phyloP scores from a whole-genome alignment of 1,139 yeast species.

The Lodderomyces metapsilosis region DNA sequence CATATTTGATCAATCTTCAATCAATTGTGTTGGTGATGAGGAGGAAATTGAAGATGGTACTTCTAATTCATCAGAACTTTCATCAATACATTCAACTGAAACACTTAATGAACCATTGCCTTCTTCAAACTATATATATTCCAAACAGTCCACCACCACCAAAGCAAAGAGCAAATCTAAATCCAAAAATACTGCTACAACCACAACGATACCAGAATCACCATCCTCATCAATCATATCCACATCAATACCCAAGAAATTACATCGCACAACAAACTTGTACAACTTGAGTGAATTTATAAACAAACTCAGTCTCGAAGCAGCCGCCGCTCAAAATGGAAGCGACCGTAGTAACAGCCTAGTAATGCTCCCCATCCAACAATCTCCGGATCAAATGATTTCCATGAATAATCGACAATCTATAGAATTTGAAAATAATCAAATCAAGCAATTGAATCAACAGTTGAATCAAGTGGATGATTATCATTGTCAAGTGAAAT shows the following conservation, averaged over 20 bases:
- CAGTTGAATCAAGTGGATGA: conserved; percentile 14
- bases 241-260: conserved; percentile 10
- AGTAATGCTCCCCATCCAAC: neutral
- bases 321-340: conserved; percentile 6
- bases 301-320: conserved; percentile 17
- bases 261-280: conserved; percentile 25
- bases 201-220: neutral
- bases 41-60: conserved; percentile 2
- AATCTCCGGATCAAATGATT: conserved; percentile 9
- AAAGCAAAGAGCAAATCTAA: neutral
- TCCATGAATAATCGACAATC: conserved; percentile 27
- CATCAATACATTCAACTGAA: conserved; percentile 4
- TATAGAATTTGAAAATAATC: conserved; percentile 24
- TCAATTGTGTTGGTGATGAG: conserved; percentile 20
- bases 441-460: conserved; percentile 17
- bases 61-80: conserved; percentile 8
- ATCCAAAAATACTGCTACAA: too few relatives aligned
- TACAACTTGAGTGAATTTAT: conserved; percentile 24
- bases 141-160: neutral
- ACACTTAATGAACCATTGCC: neutral
- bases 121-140: conserved; percentile 1
- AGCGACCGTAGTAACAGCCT: too few relatives aligned
- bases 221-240: conserved; percentile 2
- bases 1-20: conserved; percentile 22
- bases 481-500: conserved; percentile 14